Percentiles rank a stretch among this genome's conserved stretches.
Evolutionary conservation across 2,329 filamentous ascomycete species (phyloP).

Genomic region (Diatrype stigma): DNA sequence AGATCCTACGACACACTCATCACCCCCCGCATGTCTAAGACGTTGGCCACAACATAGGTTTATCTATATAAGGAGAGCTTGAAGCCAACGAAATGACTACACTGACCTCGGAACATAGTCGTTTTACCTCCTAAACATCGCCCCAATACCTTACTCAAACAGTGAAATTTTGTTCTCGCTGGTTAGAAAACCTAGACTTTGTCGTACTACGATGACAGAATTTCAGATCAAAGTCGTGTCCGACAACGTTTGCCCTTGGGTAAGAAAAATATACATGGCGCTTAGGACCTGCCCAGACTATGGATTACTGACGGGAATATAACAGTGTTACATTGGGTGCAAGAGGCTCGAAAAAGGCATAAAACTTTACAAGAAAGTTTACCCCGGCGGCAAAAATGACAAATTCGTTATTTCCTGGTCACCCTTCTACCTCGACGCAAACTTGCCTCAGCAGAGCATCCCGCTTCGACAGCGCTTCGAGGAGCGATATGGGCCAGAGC

Average conservation of each 20-base stretch:
- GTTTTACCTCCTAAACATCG: no score
- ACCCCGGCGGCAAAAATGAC: conserved; percentile 57
- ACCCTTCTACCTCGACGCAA: conserved; percentile 76
- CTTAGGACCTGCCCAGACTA: no score
- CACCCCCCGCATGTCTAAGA: no score
- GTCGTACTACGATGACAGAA: conserved; percentile 54
- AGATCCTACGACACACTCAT: no score
- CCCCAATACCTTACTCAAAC: no score
- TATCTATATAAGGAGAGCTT: no score
- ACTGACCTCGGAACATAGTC: no score
- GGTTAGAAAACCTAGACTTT: no score
- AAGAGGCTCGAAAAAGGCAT: conserved; percentile 72
- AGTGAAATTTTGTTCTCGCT: no score
- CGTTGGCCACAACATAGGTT: no score
- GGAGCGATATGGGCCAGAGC: conserved; percentile 62
- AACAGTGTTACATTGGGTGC: conserved; percentile 79
- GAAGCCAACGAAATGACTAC: no score
- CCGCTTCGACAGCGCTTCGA: conserved; percentile 51
- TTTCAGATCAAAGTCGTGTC: conserved; percentile 74
- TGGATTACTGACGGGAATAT: conserved; percentile 20
- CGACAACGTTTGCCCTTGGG: conserved; percentile 72
- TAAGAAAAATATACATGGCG: conserved; percentile 28
- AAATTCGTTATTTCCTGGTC: conserved; percentile 71
- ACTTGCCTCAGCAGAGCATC: conserved; percentile 44
- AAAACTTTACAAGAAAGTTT: conserved; percentile 54